Evolutionary conservation across 139 green algal genomes (phyloP), one percentile per base, ranked within the genome.

Genomic region (Nannochloris sp.): DNA sequence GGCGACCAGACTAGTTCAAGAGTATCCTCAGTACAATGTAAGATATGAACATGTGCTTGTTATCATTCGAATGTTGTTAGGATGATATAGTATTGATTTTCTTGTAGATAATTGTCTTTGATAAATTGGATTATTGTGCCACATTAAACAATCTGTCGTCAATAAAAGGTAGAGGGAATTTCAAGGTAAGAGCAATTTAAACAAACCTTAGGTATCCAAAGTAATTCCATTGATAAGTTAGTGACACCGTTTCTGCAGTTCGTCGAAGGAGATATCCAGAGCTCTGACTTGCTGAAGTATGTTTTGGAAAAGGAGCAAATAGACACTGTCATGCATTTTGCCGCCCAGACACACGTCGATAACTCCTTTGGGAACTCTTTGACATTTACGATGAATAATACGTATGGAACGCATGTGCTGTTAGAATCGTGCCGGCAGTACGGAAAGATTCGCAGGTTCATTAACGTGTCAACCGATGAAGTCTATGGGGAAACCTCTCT

Each of bases 281-380:
- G 72, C 19, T 81, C 85, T 29, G 95, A 98, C 76, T 75, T 98
- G 34, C 39, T 99, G 6, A 83, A 60, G 48, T 92, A 90, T 56
- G 62, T 99, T 5, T 71, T 99, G 25, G 42, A 77, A 12, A 78
- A 73, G 0, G 85, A 98, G 64, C n/a, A 89, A 5, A 88, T 99
- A 14, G 95, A 99, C 81, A 97, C 93, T 8, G 80, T 99, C 27
- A 92, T 98, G 89, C 93, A 98, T 82, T 98, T 98, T 71, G 93
- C 93, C 1, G 93, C 93, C 4, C 83, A 97, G 86, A 97, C 92
- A 2, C 94, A 99, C 73, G 94, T 98, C 3, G 94, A 99, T 82
- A 95, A 97, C 76, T 95, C 83, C 4, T 99, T 99, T 69, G 91
- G 93, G 23, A 99, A 99, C 80, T 89, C 74, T 8, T 76, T 97